These are phyloP conservation scores for Kondoa subrosea DNA, from an alignment of 768 basidiomycete species.

Conservation along the genomic window DNA sequence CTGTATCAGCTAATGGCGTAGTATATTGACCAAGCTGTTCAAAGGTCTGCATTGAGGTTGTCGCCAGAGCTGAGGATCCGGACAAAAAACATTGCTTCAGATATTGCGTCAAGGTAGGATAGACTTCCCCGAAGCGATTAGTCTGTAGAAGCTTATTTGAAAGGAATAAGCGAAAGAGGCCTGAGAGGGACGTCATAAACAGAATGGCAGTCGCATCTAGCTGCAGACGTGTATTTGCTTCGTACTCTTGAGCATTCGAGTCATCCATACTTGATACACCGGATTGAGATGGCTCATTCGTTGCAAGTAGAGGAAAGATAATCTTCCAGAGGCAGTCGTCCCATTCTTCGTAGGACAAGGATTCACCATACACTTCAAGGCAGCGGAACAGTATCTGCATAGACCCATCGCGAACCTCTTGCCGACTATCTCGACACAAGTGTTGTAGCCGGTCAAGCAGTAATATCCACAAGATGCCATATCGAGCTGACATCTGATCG, in stretches of 20 bases:
- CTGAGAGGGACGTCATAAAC: slow-evolving; percentile 64
- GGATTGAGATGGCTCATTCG: slow-evolving; percentile 22
- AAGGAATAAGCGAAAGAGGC: slow-evolving; percentile 67
- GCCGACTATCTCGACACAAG: slow-evolving; percentile 60
- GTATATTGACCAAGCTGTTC: slow-evolving; percentile 40
- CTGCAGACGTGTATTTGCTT: slow-evolving; percentile 32
- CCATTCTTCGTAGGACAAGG: slow-evolving; percentile 68
- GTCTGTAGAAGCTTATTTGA: slow-evolving; percentile 55
- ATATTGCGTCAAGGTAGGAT: slow-evolving; percentile 55
- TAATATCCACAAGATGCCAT: slow-evolving; percentile 85
- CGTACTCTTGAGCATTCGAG: background rate
- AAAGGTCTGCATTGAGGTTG: slow-evolving; percentile 67
- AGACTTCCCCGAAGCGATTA: slow-evolving; percentile 51
- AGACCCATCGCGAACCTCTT: slow-evolving; percentile 80
- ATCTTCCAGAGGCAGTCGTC: slow-evolving; percentile 79
- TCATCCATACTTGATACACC: background rate
- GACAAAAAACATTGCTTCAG: slow-evolving; percentile 53
- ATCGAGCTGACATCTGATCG: slow-evolving; percentile 46
- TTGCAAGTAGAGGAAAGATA: slow-evolving; percentile 67
- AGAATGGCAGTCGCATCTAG: slow-evolving; percentile 83
- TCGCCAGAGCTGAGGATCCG: slow-evolving; percentile 53
- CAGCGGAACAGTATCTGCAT: slow-evolving; percentile 90
- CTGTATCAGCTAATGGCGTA: background rate
- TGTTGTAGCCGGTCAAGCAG: slow-evolving; percentile 66
- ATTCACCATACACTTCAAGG: slow-evolving; percentile 80